Conservation (phyloP, 345 rosid genomes). For the Eucalyptus coolabah region DNA sequence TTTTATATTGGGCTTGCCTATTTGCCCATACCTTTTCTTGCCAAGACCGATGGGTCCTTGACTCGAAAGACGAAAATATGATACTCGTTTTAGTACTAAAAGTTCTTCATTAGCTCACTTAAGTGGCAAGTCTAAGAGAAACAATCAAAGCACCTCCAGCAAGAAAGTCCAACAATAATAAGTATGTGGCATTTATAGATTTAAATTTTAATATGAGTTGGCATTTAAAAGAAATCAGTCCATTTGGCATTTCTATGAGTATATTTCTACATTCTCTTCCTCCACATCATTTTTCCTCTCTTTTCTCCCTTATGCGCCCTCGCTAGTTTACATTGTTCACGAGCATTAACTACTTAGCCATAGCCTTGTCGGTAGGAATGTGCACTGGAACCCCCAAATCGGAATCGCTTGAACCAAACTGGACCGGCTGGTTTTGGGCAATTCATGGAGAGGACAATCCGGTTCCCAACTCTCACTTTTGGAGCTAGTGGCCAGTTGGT, state of each 20-base stretch:
- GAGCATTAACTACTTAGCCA: not conserved
- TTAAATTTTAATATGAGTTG: not conserved
- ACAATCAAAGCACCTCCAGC: fast-evolving
- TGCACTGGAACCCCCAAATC: fast-evolving
- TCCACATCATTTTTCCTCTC: not conserved
- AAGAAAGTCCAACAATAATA: not conserved
- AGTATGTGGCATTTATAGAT: not conserved
- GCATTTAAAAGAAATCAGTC: not conserved
- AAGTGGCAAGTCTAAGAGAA: not conserved
- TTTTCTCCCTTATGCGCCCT: not conserved
- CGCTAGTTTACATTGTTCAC: not conserved
- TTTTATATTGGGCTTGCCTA: too few species aligned
- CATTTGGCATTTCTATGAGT: not conserved
- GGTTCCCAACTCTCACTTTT: fast-evolving
- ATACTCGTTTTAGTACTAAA: too few species aligned
- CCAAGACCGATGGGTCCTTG: too few species aligned
- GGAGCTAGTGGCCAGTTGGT: fast-evolving
- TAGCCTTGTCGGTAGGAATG: fast-evolving
- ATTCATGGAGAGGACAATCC: fast-evolving
- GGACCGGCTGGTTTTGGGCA: fast-evolving
- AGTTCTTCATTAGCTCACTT: not conserved
- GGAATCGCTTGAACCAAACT: fast-evolving
- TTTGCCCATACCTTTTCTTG: too few species aligned
- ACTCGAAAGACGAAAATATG: too few species aligned
- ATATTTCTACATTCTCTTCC: too few species aligned